Evolutionary conservation across 768 basidiomycete genomes (phyloP).

Genomic region (Paxillus involutus): DNA sequence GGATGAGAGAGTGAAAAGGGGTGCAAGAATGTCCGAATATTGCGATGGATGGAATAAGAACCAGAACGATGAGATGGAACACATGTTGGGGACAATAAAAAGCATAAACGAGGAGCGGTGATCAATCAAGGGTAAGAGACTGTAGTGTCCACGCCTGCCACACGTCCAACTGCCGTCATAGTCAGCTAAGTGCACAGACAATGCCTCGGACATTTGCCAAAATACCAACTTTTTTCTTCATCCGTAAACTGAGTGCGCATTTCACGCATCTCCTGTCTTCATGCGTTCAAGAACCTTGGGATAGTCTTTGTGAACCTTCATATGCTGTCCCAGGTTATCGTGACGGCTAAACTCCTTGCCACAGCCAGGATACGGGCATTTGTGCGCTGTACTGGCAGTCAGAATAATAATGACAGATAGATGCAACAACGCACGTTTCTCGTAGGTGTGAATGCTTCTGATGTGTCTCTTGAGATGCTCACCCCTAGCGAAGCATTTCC

Average conservation of each 20-base stretch:
- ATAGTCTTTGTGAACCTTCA: constrained; percentile 68
- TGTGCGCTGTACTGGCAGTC: constrained; percentile 56
- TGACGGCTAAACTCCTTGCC: constrained; percentile 84
- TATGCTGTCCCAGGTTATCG: constrained; percentile 87
- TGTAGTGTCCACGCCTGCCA: constrained; percentile 21
- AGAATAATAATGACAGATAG: constrained; percentile 5
- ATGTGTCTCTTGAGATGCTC: constrained; percentile 92
- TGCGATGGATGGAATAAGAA: constrained; percentile 18
- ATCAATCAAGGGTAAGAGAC: constrained; percentile 20
- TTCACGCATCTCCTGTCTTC: constrained; percentile 22
- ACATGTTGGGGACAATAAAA: constrained; percentile 24
- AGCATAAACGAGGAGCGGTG: constrained; percentile 16
- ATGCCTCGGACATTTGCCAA: constrained; percentile 22
- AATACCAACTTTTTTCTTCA: constrained; percentile 16
- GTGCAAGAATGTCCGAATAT: constrained; percentile 24
- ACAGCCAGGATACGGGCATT: constrained; percentile 78
- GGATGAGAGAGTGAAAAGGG: constrained; percentile 9
- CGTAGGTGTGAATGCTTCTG: constrained; percentile 86
- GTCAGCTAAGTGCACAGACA: constrained; percentile 10
- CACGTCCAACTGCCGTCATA: constrained; percentile 28
- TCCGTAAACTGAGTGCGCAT: neutral
- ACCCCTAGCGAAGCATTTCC: constrained; percentile 83
- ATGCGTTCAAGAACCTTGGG: constrained; percentile 27
- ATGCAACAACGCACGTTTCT: constrained; percentile 68
- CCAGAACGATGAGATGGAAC: constrained; percentile 17